Evolutionary conservation across 1,284 basidiomycete species (phyloP), one percentile per base, ranked within the genome.

Genomic region (Ceratobasidium sp.): DNA sequence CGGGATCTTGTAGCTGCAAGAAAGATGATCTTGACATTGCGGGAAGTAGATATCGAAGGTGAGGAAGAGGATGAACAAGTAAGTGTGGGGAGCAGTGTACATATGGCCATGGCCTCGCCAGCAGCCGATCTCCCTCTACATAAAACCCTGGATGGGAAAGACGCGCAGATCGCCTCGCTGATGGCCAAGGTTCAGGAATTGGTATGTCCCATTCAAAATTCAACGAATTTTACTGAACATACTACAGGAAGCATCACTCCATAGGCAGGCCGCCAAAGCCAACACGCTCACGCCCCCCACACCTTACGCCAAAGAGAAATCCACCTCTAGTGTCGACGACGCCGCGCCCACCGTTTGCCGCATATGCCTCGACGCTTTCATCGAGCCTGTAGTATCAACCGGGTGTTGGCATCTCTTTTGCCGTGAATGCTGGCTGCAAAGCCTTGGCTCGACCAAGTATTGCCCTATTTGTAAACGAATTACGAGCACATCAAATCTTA

Each of bases 391-490:
- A 0, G 87, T 90, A 2, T 93, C 91, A n/a, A 93, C 91, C 0
- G 92, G 92, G 3, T 94, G 92, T 80, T 94, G 93, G 93, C 92
- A 94, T 79, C 91, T 91, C 0, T 93, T 91, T 78, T 94, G 93
- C 80, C 84, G 89, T 53, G 89, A 89, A 79, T 94, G 92, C 80
- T 94, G 92, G 92, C 81, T 94, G 57, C 88, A 89, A 11, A 93
- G 93, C 80, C 84, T 94, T 54, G 91, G 91, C n/a, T 89, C 91
- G 7, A 93, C 91, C 2, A 92, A 90, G 79, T 84, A 93, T 15
- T 94, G 92, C 81, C 92, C 92, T 0, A 93, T 94, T 77, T 94
- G 92, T 84, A 93, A 93, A 81, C 87, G 93, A 60, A 94, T 94
- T 75, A 94, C 92, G 29, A 85, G 86, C 2, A 91, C 91, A 8